Conservation (phyloP, 2,329 filamentous ascomycete species). For the Rhynchosporium graminicola region DNA sequence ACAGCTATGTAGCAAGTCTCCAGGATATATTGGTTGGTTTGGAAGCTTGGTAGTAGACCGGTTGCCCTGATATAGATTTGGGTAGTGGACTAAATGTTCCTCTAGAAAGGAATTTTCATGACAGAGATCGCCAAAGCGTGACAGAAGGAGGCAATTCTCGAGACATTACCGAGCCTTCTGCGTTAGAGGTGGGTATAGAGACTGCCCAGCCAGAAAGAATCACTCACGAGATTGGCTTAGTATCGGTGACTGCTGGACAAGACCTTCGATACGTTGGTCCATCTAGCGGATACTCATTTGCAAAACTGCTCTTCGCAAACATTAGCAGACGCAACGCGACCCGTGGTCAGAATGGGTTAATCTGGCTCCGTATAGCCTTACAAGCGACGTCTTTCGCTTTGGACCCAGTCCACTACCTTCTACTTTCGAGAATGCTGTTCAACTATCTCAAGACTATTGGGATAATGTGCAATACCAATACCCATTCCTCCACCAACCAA, state of each 20-base stretch:
- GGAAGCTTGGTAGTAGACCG: conserved; percentile 42
- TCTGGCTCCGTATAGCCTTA: neutral
- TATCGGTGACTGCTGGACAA: conserved; percentile 50
- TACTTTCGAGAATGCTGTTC: conserved; percentile 43
- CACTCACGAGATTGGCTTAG: conserved; percentile 54
- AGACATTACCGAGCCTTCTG: neutral
- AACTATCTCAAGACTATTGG: conserved; percentile 51
- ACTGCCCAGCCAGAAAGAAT: conserved; percentile 31
- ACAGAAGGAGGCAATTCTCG: neutral
- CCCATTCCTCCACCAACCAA: conserved; percentile 50
- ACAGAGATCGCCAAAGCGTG: neutral
- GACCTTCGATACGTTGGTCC: conserved; percentile 56
- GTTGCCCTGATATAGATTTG: conserved; percentile 48
- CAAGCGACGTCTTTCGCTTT: conserved; percentile 21
- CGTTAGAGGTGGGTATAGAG: neutral
- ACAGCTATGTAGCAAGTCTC: conserved; percentile 44
- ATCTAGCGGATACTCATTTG: conserved; percentile 56
- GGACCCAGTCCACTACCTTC: conserved; percentile 28
- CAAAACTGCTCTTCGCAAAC: conserved; percentile 49
- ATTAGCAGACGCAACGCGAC: conserved; percentile 35
- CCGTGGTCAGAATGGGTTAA: neutral
- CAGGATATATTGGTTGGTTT: conserved; percentile 50
- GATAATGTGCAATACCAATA: conserved; percentile 50
- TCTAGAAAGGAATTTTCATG: conserved; percentile 3
- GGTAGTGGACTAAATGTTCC: conserved; percentile 26